Conservation (phyloP, 176 grass and related monocot species). For the Eleusine indica region DNA sequence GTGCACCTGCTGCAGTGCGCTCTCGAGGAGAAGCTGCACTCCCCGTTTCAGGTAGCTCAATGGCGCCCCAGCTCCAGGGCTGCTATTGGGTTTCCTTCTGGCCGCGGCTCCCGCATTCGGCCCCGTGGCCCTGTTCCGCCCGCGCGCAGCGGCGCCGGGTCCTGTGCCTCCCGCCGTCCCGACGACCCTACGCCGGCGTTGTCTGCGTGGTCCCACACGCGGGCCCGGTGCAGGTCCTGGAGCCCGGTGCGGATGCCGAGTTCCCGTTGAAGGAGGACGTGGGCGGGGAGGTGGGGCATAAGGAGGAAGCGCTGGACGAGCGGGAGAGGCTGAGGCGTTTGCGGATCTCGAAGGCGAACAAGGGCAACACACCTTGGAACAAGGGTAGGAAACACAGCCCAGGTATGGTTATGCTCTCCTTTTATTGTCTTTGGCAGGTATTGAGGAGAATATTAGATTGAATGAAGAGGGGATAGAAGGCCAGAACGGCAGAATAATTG, state of each 20-base stretch:
- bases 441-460: neutral
- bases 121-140: conserved; percentile 30
- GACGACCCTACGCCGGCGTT: neutral
- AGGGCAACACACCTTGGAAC: conserved; percentile 95
- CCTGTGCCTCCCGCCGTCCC: conserved; percentile 22
- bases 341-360: conserved; percentile 89
- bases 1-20: neutral
- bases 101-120: conserved; percentile 29
- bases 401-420: conserved; percentile 41
- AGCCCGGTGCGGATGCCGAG: neutral
- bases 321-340: conserved; percentile 73
- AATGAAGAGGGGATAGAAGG: neutral
- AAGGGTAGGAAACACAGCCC: conserved; percentile 91
- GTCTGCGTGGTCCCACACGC: conserved; percentile 26
- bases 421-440: neutral
- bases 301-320: conserved; percentile 56
- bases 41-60: neutral
- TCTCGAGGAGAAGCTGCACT: neutral
- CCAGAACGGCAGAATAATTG: neutral
- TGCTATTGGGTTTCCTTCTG: conserved; percentile 46
- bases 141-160: neutral
- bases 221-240: conserved; percentile 1
- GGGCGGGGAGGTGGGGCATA: neutral
- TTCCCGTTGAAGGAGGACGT: neutral
- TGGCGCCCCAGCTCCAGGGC: conserved; percentile 52